Evolutionary conservation across 2,329 filamentous ascomycete genomes (phyloP).

Genomic region (Phyllosticta capitalensis): DNA sequence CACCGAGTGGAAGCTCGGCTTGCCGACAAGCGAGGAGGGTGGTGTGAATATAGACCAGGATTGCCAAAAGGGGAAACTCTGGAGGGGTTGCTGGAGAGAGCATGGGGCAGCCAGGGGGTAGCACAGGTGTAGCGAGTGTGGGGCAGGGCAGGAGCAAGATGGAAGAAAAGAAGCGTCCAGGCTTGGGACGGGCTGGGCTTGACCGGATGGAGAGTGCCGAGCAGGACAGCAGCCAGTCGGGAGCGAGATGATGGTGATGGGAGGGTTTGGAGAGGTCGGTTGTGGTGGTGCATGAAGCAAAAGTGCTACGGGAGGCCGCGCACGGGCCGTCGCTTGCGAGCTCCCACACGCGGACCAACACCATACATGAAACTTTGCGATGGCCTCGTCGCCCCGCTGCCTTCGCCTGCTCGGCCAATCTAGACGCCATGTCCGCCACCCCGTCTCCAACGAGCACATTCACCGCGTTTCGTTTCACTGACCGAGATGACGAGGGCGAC

Average conservation of each 20-base stretch:
- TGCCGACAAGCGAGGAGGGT: neutral
- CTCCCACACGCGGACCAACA: neutral
- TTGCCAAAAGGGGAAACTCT: neutral
- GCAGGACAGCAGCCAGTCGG: neutral
- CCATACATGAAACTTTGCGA: neutral
- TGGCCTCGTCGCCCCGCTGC: neutral
- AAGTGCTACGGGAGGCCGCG: neutral
- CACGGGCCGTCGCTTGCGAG: neutral
- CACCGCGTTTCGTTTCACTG: slow-evolving; percentile 8
- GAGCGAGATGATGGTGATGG: neutral
- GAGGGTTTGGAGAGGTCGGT: neutral
- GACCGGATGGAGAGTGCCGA: neutral
- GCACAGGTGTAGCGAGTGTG: neutral
- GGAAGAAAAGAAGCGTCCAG: neutral
- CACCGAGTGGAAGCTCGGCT: neutral
- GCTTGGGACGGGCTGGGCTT: neutral
- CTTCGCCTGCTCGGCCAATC: neutral
- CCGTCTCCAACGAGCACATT: neutral
- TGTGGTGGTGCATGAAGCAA: neutral
- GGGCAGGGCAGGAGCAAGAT: neutral
- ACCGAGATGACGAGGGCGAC: slow-evolving; percentile 9
- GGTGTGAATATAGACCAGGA: neutral
- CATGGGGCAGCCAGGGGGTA: neutral
- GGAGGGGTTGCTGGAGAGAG: no score
- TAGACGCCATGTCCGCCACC: neutral